Conservation (phyloP, 441 rosid genomes). For the California macrophylla region DNA sequence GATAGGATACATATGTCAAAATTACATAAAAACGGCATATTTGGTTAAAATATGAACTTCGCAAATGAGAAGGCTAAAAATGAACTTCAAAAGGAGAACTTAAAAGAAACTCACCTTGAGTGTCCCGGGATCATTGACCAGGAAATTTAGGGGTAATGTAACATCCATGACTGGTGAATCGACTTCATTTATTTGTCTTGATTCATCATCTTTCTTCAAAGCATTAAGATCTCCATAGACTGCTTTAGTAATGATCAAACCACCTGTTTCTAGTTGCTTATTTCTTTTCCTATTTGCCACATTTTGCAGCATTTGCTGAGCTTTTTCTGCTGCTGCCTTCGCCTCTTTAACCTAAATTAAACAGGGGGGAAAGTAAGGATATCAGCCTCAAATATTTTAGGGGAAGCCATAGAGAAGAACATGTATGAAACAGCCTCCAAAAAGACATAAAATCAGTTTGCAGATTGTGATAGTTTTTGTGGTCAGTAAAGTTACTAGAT, state of each 20-base stretch:
- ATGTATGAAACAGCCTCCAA: constrained; percentile 1
- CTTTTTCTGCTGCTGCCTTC: constrained; percentile 60
- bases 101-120: constrained; percentile 49
- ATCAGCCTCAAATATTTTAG: not conserved
- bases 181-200: constrained; percentile 27
- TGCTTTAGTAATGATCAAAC: constrained; percentile 67
- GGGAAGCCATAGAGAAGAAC: not conserved
- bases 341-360: constrained; percentile 60
- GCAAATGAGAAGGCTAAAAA: not conserved
- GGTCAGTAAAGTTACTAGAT: not conserved
- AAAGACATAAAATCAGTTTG: not conserved
- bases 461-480: constrained; percentile 3
- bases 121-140: constrained; percentile 70
- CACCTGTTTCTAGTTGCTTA: constrained; percentile 57
- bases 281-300: constrained; percentile 78
- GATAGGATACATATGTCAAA: constrained; percentile 1
- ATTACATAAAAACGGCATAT: not conserved
- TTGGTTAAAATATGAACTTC: not conserved
- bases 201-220: constrained; percentile 36
- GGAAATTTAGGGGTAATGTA: constrained; percentile 80
- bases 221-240: constrained; percentile 62
- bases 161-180: constrained; percentile 66
- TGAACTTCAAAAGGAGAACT: not conserved
- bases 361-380: not conserved
- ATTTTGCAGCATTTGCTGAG: constrained; percentile 62